phyloP scores from a whole-genome alignment of 1,284 basidiomycete species.

The Tilletia walkeri region DNA sequence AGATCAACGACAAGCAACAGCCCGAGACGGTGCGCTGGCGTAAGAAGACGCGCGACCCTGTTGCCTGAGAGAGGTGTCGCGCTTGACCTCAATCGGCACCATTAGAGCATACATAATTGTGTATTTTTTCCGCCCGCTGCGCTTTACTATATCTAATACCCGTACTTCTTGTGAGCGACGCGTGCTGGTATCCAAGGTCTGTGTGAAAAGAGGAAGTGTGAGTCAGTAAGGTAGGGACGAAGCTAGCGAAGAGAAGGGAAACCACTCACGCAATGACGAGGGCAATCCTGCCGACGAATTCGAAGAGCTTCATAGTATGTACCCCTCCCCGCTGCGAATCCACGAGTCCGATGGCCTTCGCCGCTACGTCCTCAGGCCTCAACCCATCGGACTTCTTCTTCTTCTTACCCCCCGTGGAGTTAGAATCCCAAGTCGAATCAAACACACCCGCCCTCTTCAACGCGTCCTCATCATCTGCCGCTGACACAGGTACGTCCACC shows the following conservation, averaged over 20 bases:
- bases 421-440: conserved; percentile 4
- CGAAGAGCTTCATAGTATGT: conserved; percentile 31
- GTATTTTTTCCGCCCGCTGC: too few relatives aligned
- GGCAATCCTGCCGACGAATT: conserved; percentile 26
- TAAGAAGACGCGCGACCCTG: neutral
- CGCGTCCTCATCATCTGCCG: conserved; percentile 25
- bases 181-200: conserved; percentile 22
- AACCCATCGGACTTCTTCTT: conserved; percentile 33
- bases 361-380: conserved; percentile 30
- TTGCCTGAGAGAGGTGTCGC: neutral
- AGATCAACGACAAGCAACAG: conserved; percentile 4
- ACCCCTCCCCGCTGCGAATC: conserved; percentile 32
- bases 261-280: conserved; percentile 26
- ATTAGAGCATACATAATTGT: too few relatives aligned
- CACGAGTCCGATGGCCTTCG: conserved; percentile 34
- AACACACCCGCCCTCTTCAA: conserved; percentile 1
- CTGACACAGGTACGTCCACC: conserved; percentile 34
- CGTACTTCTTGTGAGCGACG: conserved; percentile 28
- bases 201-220: neutral
- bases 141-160: conserved; percentile 21
- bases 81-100: too few relatives aligned
- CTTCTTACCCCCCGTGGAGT: conserved; percentile 23
- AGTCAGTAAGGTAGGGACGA: neutral
- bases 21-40: conserved; percentile 15
- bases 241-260: conserved; percentile 12